These are phyloP conservation scores for Pleurotus salmoneostramineus DNA, from an alignment of 768 basidiomycete species.

Conservation along the genomic window DNA sequence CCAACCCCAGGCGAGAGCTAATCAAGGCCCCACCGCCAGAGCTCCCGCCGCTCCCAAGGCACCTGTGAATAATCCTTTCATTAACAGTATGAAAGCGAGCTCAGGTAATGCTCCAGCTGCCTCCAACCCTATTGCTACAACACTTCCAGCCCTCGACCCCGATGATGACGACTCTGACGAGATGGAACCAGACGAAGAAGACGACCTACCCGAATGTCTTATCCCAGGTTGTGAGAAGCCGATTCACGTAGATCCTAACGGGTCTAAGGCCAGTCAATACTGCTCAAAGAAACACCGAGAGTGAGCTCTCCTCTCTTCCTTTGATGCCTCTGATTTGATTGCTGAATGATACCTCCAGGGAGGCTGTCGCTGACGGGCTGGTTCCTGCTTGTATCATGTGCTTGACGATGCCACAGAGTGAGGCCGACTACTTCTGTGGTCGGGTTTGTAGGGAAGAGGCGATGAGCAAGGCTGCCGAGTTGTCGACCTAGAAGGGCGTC, in stretches of 20 bases:
- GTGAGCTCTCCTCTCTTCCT: slow-evolving; percentile 32
- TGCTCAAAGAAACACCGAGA: slow-evolving; percentile 62
- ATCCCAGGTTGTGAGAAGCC: slow-evolving; percentile 56
- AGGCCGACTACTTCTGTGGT: slow-evolving; percentile 61
- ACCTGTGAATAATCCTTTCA: slow-evolving; percentile 27
- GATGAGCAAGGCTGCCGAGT: slow-evolving; percentile 36
- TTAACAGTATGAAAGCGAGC: slow-evolving; percentile 11
- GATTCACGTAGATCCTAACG: slow-evolving; percentile 51
- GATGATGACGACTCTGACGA: slow-evolving; percentile 2
- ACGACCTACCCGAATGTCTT: slow-evolving; percentile 40
- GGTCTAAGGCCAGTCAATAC: slow-evolving; percentile 47
- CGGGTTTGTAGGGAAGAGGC: slow-evolving; percentile 56
- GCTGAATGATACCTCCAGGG: slow-evolving; percentile 31
- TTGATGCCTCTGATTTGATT: slow-evolving; percentile 8
- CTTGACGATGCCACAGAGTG: slow-evolving; percentile 52
- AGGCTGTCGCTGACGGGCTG: slow-evolving; percentile 51
- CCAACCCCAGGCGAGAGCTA: not conserved
- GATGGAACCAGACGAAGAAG: slow-evolving; percentile 11
- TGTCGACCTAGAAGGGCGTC: slow-evolving; percentile 10
- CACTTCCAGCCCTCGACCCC: not conserved
- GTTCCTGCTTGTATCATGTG: slow-evolving; percentile 63
- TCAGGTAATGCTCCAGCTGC: slow-evolving; percentile 13
- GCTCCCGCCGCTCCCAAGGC: slow-evolving; percentile 15
- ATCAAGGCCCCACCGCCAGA: slow-evolving; percentile 10
- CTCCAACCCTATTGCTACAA: not conserved